Evolutionary conservation across 495 filamentous ascomycete species (phyloP).

Genomic region (Trichoderma gamsii): DNA sequence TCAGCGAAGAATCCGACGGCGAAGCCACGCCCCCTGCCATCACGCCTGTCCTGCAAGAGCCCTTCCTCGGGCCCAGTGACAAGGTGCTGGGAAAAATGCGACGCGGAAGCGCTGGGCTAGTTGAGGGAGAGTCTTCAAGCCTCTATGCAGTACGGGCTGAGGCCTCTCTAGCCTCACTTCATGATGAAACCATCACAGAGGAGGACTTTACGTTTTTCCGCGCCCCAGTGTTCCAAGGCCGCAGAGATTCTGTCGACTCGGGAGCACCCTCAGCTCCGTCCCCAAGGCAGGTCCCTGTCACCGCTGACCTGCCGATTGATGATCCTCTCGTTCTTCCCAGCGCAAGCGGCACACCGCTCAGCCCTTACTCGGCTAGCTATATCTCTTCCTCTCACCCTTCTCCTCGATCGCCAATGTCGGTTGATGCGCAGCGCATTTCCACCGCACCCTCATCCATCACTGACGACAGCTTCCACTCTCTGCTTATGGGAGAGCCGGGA

Average conservation of each 20-base stretch:
- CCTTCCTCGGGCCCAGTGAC: neutral
- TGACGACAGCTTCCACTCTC: constrained; percentile 57
- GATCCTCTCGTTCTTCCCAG: constrained; percentile 35
- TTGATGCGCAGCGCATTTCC: constrained; percentile 62
- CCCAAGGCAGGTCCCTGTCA: constrained; percentile 7
- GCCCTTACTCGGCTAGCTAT: constrained; percentile 45
- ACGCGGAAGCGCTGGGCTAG: constrained; percentile 15
- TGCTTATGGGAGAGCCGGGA: constrained; percentile 56
- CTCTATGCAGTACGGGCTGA: constrained; percentile 28
- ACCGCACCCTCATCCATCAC: constrained; percentile 65
- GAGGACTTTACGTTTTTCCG: constrained; percentile 23
- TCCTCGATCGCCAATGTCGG: constrained; percentile 56
- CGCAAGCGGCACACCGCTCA: constrained; percentile 45
- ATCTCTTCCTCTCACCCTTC: constrained; percentile 48
- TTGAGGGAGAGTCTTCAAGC: constrained; percentile 22
- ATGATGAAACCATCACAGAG: constrained; percentile 40
- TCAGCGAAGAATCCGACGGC: constrained; percentile 12
- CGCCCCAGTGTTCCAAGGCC: constrained; percentile 7
- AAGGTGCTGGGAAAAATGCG: neutral
- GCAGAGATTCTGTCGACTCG: constrained; percentile 8
- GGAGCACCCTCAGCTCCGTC: constrained; percentile 24
- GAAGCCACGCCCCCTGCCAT: constrained; percentile 14
- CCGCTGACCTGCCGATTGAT: constrained; percentile 25
- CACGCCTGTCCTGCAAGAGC: constrained; percentile 2
- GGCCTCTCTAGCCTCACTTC: constrained; percentile 34